These are phyloP conservation scores for Podaxis mareebaensis DNA, from an alignment of 768 basidiomycete species.

Conservation along the genomic window DNA sequence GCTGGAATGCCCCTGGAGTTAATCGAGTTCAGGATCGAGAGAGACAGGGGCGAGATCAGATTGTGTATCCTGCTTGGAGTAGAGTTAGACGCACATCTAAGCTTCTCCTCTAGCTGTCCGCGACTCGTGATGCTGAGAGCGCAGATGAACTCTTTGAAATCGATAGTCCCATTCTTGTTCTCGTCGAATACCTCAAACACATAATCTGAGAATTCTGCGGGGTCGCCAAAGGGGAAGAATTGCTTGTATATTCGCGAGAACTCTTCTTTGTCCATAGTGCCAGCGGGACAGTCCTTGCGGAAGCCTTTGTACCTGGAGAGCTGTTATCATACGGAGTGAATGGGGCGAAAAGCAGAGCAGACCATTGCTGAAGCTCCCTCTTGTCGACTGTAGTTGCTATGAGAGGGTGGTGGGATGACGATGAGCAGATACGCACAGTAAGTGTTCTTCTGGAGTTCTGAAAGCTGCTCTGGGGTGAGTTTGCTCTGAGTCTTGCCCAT, in stretches of 20 bases:
- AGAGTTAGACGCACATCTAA: slow-evolving; percentile 74
- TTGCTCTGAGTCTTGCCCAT: slow-evolving; percentile 99
- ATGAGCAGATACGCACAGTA: slow-evolving; percentile 66
- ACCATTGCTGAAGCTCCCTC: slow-evolving; percentile 97
- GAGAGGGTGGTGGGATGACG: slow-evolving; percentile 15
- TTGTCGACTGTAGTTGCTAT: slow-evolving; percentile 74
- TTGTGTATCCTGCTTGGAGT: slow-evolving; percentile 9
- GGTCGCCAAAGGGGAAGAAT: slow-evolving; percentile 99
- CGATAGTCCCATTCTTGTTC: slow-evolving; percentile 95
- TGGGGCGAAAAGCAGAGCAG: slow-evolving; percentile 8
- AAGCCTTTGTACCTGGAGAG: slow-evolving; percentile 94
- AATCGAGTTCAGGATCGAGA: slow-evolving; percentile 20
- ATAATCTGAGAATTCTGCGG: slow-evolving; percentile 93
- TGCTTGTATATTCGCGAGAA: slow-evolving; percentile 99
- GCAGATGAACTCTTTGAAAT: slow-evolving; percentile 99
- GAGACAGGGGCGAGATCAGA: neutral
- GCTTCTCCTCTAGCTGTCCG: slow-evolving; percentile 94
- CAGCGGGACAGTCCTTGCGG: slow-evolving; percentile 97
- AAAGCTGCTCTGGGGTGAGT: slow-evolving; percentile 89
- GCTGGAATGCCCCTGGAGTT: slow-evolving; percentile 92
- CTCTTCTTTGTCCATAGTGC: slow-evolving; percentile 92
- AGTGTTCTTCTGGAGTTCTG: slow-evolving; percentile 96
- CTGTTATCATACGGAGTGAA: slow-evolving; percentile 18
- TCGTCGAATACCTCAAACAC: slow-evolving; percentile 98
- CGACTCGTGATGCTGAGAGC: slow-evolving; percentile 94